These are phyloP conservation scores for Lachancea sp. DNA, from an alignment of 805 yeast genomes.

Conservation along the genomic window DNA sequence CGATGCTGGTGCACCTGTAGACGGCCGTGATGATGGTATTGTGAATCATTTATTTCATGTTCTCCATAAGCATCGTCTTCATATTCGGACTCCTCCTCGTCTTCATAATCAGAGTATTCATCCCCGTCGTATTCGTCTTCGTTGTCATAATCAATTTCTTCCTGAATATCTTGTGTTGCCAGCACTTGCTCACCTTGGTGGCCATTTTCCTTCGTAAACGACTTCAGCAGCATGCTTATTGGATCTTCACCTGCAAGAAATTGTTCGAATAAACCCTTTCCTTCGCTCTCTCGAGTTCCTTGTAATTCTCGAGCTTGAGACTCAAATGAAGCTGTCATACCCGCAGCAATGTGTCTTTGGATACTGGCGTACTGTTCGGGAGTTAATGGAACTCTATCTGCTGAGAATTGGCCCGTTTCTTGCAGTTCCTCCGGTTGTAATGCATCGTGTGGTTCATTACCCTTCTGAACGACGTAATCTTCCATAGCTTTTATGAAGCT, in stretches of 20 bases:
- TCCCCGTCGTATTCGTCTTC: conserved; percentile 14
- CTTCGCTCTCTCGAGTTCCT: conserved; percentile 26
- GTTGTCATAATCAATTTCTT: conserved; percentile 7
- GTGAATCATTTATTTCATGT: conserved; percentile 20
- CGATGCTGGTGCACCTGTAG: conserved; percentile 14
- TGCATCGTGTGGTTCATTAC: neutral
- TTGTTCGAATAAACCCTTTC: conserved; percentile 26
- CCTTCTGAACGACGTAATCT: conserved; percentile 49
- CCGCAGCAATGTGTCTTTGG: conserved; percentile 29
- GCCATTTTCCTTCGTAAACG: conserved; percentile 25
- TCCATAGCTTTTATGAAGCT: conserved; percentile 77
- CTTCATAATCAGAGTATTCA: conserved; percentile 27
- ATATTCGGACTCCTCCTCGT: conserved; percentile 20
- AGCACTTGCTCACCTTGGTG: conserved; percentile 9
- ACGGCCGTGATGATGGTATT: conserved; percentile 13
- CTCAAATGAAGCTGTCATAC: conserved; percentile 29
- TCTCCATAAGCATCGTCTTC: conserved; percentile 23
- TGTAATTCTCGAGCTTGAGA: conserved; percentile 23
- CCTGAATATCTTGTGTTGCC: conserved; percentile 3
- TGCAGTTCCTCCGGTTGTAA: neutral
- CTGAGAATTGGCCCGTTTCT: conserved; percentile 26
- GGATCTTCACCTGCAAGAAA: conserved; percentile 29
- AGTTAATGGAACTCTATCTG: conserved; percentile 28
- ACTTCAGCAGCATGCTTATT: conserved; percentile 25
- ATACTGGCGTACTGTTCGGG: conserved; percentile 28